phyloP scores from a whole-genome alignment of 176 grass and related monocot genomes.

The Aechmea fasciata region DNA sequence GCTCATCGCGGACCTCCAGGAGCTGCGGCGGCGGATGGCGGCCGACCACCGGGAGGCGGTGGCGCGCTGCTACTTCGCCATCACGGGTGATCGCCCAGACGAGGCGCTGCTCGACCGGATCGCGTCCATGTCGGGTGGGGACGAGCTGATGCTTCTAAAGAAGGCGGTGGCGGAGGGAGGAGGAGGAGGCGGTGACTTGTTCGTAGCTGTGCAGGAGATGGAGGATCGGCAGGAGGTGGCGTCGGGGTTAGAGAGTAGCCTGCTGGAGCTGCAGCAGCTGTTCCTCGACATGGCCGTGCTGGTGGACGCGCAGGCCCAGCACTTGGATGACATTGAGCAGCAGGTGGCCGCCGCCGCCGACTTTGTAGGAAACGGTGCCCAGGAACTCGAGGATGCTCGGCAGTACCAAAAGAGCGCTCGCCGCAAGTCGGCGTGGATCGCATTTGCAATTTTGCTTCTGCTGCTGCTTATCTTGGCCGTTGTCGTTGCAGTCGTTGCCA shows the following conservation, averaged over 20 bases:
- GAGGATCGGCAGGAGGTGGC: slow-evolving; percentile 24
- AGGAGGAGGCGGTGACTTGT: slow-evolving; percentile 4
- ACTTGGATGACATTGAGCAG: slow-evolving; percentile 17
- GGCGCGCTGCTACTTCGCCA: slow-evolving; percentile 18
- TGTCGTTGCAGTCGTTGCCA: slow-evolving; percentile 19
- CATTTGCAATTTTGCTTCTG: slow-evolving; percentile 12
- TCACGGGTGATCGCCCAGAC: slow-evolving; percentile 21
- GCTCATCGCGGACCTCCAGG: slow-evolving; percentile 16
- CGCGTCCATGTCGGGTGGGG: not conserved
- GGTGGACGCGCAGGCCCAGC: slow-evolving; percentile 16
- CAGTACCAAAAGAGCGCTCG: slow-evolving; percentile 3
- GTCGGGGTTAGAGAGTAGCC: slow-evolving; percentile 22
- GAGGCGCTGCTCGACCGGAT: slow-evolving; percentile 11
- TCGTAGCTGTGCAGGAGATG: slow-evolving; percentile 16
- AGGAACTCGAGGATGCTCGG: slow-evolving; percentile 9
- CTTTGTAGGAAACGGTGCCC: not conserved
- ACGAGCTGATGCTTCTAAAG: slow-evolving; percentile 8
- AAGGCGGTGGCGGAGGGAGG: slow-evolving; percentile 11
- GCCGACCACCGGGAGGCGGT: slow-evolving; percentile 26
- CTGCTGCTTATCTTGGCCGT: slow-evolving; percentile 20
- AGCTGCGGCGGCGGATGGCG: slow-evolving; percentile 19
- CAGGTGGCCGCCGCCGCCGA: slow-evolving; percentile 14
- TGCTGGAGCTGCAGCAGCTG: slow-evolving; percentile 28
- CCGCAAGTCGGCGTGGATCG: slow-evolving; percentile 20
- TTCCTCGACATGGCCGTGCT: slow-evolving; percentile 28